A percentile compares a stretch with the other conserved stretches of the same genome.
These are phyloP conservation scores for Arthrocladium fulminans DNA, from an alignment of 2,329 filamentous ascomycete genomes.

Conservation along the genomic window DNA sequence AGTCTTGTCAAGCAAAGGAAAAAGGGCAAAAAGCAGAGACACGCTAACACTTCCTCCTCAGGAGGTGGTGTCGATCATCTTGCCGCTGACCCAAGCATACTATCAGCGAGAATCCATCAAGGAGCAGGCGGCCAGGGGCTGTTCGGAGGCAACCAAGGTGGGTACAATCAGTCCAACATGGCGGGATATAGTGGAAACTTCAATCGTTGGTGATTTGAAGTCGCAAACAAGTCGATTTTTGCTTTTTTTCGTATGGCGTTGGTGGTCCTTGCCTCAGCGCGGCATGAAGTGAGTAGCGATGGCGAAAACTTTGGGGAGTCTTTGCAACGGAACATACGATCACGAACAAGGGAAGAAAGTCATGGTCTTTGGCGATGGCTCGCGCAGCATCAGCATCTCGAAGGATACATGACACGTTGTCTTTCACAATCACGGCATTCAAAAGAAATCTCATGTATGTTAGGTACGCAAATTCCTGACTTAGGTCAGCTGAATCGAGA, in stretches of 20 bases:
- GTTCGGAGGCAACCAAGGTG: conserved; percentile 83
- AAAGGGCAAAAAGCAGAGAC: conserved; percentile 99
- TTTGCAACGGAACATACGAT: conserved; percentile 15
- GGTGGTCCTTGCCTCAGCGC: conserved; percentile 22
- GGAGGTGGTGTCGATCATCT: conserved; percentile 97
- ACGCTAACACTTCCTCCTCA: conserved; percentile 99
- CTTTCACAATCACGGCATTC: conserved; percentile 26
- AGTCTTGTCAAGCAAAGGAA: conserved; percentile 94
- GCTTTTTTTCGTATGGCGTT: conserved; percentile 24
- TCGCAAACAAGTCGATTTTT: conserved; percentile 16
- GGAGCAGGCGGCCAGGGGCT: conserved; percentile 80
- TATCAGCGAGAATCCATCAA: conserved; percentile 95
- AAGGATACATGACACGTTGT: conserved; percentile 24
- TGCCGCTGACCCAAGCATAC: conserved; percentile 93
- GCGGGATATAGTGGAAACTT: conserved; percentile 67
- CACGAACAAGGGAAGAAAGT: conserved; percentile 21
- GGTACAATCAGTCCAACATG: conserved; percentile 66
- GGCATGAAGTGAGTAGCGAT: conserved; percentile 17
- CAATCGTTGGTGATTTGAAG: conserved; percentile 54
- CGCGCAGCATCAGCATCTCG: conserved; percentile 31
- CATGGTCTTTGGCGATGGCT: conserved; percentile 24
- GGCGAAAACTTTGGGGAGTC: conserved; percentile 20
- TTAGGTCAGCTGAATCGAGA: conserved; percentile 36
- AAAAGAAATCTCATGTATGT: conserved; percentile 36
- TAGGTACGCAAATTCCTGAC: conserved; percentile 34